A percentile compares a stretch with the other conserved stretches of the same genome.
phyloP scores from a whole-genome alignment of 345 rosid genomes.

The Anastatica hierochuntica region DNA sequence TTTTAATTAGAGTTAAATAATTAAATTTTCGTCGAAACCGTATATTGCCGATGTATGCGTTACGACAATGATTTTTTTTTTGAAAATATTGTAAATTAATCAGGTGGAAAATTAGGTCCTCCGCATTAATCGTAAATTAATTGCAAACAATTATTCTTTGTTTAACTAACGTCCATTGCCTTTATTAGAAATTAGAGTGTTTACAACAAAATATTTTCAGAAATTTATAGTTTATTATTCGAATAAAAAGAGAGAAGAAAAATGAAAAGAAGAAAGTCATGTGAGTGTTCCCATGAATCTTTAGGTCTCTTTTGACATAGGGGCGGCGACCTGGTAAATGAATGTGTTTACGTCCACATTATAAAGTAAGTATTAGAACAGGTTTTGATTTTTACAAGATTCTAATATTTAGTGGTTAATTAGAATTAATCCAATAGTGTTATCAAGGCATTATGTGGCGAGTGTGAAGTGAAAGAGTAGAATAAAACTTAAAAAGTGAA shows the following conservation, averaged over 20 bases:
- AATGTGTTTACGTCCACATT: constrained; percentile 29
- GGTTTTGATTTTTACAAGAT: not conserved
- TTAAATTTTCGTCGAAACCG: constrained; percentile 1
- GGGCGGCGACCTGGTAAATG: constrained; percentile 60
- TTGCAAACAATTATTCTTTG: constrained; percentile 6
- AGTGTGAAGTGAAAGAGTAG: not conserved
- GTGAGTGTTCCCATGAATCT: constrained; percentile 46
- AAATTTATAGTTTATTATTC: not conserved
- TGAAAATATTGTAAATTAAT: not conserved
- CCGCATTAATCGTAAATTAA: constrained; percentile 3
- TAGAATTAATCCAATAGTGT: not conserved
- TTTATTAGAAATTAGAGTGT: not conserved
- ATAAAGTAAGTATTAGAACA: not conserved
- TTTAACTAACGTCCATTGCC: not conserved
- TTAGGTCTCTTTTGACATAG: constrained; percentile 28
- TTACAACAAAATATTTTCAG: not conserved
- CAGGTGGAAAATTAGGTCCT: constrained; percentile 1
- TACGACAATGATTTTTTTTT: constrained; percentile 12
- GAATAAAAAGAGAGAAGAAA: not conserved
- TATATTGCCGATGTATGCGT: constrained; percentile 9
- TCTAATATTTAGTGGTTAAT: not conserved
- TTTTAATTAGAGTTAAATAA: not conserved
- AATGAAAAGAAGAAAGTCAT: constrained; percentile 44
- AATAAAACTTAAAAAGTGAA: not conserved
- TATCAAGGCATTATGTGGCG: constrained; percentile 17